A percentile compares a stretch with the other conserved stretches of the same genome.
Conservation (phyloP, 2,329 filamentous ascomycete genomes). For the Colletotrichum musicola region DNA sequence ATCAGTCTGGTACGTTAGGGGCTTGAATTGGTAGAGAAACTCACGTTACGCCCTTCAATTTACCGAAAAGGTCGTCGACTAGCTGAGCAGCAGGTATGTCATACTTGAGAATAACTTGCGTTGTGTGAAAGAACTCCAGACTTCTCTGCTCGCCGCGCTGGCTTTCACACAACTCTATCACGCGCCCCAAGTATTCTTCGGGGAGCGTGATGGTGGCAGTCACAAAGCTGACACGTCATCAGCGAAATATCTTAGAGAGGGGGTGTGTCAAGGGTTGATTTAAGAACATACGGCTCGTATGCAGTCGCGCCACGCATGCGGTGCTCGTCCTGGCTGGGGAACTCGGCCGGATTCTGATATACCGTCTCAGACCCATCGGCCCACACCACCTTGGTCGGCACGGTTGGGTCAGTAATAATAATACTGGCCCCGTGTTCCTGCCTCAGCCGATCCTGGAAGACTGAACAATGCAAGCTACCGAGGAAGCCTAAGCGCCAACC, state of each 20-base stretch:
- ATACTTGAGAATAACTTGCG: conserved; percentile 95
- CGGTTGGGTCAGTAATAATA: conserved; percentile 96
- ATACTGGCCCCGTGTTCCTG: conserved; percentile 96
- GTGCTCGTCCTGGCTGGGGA: conserved; percentile 76
- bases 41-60: conserved; percentile 86
- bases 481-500: conserved; percentile 96
- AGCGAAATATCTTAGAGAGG: background rate
- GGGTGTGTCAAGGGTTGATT: background rate
- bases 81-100: conserved; percentile 88
- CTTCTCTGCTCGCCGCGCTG: conserved; percentile 90
- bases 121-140: conserved; percentile 90
- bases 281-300: conserved; percentile 62
- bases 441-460: conserved; percentile 94
- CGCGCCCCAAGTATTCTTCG: conserved; percentile 92
- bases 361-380: conserved; percentile 81
- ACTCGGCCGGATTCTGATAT: conserved; percentile 88
- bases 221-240: conserved; percentile 66
- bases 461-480: conserved; percentile 98
- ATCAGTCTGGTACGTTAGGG: background rate
- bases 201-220: conserved; percentile 89
- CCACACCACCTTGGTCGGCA: conserved; percentile 89
- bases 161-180: conserved; percentile 93
- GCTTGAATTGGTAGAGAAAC: conserved; percentile 34
- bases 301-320: conserved; percentile 58
- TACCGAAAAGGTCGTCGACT: conserved; percentile 97